Evolutionary conservation across 139 green algal species (phyloP), one percentile per base, ranked within the genome.

Genomic region (Chara braunii): DNA sequence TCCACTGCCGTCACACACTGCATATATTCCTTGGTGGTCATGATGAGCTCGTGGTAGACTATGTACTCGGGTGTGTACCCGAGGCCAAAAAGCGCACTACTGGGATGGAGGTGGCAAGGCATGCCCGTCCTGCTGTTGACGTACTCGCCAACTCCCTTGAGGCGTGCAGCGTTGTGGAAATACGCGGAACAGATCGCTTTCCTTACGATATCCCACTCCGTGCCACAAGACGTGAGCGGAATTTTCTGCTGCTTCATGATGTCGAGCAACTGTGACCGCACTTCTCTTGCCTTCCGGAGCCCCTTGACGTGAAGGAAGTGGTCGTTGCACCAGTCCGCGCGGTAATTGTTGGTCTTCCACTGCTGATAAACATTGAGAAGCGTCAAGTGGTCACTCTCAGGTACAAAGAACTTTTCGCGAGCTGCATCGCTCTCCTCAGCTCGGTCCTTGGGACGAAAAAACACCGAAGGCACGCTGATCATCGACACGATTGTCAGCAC

Each of bases 1-100:
- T 99, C 93, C 56, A 97, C 91, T 7, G 92, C 92, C 2, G 87
- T 96, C 48, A 97, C 93, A 77, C 90, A 95, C 79, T 95, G 88
- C 90, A 95, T 97, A 85, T 96, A 96, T 78, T 97, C 92, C 83
- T 97, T 97, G 43, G 66, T 88, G n/a, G 91, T 98, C 68, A 86
- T 77, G 43, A 98, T 87, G 55, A 96, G 80, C 83, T 97, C 90
- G 78, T 97, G 90, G 71, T 97, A 97, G 22, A 94, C 83, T 36
- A 97, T 86, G 77, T 97, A 97, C 76, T 97, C 92, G 7, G 92
- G 92, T 2, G 89, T 96, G 81, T 95, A 93, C 18, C 92, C 71
- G 3, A 80, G 81, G 26, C 91, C 91, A 77, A 95, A 97, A 31
- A 97, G 81, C 14, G 93, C 88, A 36, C 63, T 86, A 59, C 70